Evolutionary conservation across 345 rosid species (phyloP), one percentile per base, ranked within the genome.

Genomic region (Noccaea caerulescens): DNA sequence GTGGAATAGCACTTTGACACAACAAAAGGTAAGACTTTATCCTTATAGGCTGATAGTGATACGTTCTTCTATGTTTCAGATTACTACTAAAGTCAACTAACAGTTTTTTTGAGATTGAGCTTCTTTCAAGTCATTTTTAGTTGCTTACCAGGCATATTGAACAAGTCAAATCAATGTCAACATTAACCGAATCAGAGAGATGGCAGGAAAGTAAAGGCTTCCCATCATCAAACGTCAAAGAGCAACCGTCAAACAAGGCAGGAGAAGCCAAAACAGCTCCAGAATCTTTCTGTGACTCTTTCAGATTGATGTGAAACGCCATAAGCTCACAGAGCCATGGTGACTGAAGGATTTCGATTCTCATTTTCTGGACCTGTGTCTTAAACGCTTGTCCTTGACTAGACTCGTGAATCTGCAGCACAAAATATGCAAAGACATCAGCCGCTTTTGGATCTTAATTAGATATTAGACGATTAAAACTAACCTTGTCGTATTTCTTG

Each of bases 311-410:
- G 71, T 89, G 95, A 76, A 89, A 89, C 67, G 97, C 99, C 82
- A 86, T 86, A 27, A 91, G 96, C 79, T 94, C 96, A 33, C 93
- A 89, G 4, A 91, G 87, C 97, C 97, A 91, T 7, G 97, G 97
- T 18, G 99, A 94, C 41, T 88, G 95, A 49, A 94, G 93, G 77
- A 94, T 94, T 69, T 94, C 97, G 8, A 88, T 79, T 62, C 85
- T 88, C 97, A 94, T 85, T 41, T 84, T 86, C 69, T 88, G 96
- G 2, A 87, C 91, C 53, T 85, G 86, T 6, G 97, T 84, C 85
- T 83, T 88, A 78, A 94, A 94, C 55, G 87, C 90, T 80, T 89
- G 97, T 34, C 99, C 99, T 88, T 91, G 95, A 66, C 81, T 91
- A 33, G 97, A 91, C 73, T 82, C 83, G 76, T 94, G 99, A 75